Evolutionary conservation across 2,329 filamentous ascomycete species (phyloP).

Genomic region (Epichloe hybrida): DNA sequence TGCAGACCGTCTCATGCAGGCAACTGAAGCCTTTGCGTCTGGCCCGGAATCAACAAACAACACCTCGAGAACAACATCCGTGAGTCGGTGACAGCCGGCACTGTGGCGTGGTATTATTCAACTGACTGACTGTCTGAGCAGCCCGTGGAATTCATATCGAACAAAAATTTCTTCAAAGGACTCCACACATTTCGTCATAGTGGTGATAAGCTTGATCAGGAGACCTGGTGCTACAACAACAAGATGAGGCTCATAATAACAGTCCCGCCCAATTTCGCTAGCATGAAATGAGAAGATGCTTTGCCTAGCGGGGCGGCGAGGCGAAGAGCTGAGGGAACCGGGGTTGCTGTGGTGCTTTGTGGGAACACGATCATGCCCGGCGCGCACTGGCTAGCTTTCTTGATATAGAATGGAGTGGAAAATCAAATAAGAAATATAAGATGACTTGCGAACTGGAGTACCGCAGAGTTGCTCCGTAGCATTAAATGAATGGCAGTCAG

Average conservation of each 20-base stretch:
- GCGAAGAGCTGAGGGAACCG: background rate
- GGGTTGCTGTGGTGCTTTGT: background rate
- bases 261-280: background rate
- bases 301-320: background rate
- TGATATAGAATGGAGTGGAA: too few species aligned
- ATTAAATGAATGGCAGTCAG: background rate
- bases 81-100: background rate
- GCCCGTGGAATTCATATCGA: background rate
- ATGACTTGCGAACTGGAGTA: too few species aligned
- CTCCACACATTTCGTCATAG: background rate
- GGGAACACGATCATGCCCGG: background rate
- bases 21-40: too few species aligned
- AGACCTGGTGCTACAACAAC: background rate
- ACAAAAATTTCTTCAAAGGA: background rate
- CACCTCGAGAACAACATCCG: background rate
- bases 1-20: too few species aligned
- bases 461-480: too few species aligned
- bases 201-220: background rate
- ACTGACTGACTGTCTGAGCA: background rate
- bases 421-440: too few species aligned
- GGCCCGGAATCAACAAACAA: background rate
- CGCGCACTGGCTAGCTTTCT: background rate
- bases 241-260: background rate
- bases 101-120: background rate
- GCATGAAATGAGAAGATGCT: background rate